These are phyloP conservation scores for Penicillium egyptiacum DNA, from an alignment of 495 filamentous ascomycete genomes.

Conservation along the genomic window DNA sequence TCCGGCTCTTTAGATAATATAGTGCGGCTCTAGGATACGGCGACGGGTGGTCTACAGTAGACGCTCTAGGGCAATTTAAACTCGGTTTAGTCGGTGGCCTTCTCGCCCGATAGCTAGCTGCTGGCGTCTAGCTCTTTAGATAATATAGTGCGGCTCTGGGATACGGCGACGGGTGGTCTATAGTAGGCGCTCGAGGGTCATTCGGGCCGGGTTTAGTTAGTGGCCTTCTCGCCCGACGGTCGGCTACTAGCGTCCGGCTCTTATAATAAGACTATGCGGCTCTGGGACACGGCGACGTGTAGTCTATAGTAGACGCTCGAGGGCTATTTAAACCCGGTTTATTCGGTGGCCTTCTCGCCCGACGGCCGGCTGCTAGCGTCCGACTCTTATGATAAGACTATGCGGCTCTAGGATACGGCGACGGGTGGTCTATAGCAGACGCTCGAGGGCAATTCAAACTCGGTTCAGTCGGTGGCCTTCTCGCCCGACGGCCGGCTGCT, in stretches of 20 bases:
- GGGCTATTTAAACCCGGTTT: slow-evolving; percentile 19
- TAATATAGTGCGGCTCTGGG: neutral
- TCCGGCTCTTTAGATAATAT: slow-evolving; percentile 17
- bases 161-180: neutral
- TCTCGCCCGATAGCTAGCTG: neutral
- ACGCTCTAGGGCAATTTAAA: neutral
- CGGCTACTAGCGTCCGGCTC: neutral
- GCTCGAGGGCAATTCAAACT: slow-evolving; percentile 23
- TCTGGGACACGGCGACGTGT: slow-evolving; percentile 23
- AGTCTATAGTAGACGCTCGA: slow-evolving; percentile 15
- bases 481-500: slow-evolving; percentile 24
- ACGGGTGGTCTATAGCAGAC: slow-evolving; percentile 15
- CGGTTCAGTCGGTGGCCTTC: slow-evolving; percentile 21
- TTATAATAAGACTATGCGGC: slow-evolving; percentile 6
- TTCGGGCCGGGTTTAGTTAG: slow-evolving; percentile 6
- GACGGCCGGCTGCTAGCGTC: neutral
- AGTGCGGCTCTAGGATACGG: neutral
- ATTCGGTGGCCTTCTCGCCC: slow-evolving; percentile 16
- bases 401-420: slow-evolving; percentile 13
- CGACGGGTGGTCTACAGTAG: neutral
- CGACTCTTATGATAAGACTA: neutral
- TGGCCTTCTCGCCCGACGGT: slow-evolving; percentile 13
- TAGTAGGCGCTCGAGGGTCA: slow-evolving; percentile 26
- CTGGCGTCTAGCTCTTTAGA: neutral
- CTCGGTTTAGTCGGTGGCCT: neutral